Conservation (phyloP, 345 rosid species). For the Gossypium australe region DNA sequence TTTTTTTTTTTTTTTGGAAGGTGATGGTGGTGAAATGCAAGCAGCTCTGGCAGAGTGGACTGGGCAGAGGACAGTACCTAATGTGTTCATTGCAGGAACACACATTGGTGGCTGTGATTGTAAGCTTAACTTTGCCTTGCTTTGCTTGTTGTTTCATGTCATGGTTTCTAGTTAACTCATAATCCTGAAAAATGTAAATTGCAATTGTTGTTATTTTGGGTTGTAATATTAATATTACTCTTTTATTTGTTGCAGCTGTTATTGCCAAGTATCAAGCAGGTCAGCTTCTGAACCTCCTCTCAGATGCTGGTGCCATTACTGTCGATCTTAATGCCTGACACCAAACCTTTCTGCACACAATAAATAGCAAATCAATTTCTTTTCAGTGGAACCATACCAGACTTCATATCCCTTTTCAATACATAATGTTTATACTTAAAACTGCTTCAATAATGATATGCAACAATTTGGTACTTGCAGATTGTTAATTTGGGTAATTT, state of each 20-base stretch:
- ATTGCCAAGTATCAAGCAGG: constrained; percentile 46
- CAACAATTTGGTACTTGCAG: not conserved
- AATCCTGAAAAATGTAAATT: not conserved
- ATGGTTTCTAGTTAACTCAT: not conserved
- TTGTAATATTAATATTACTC: not conserved
- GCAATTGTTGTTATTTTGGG: too few relatives aligned
- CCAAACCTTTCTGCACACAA: not conserved
- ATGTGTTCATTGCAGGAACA: constrained; percentile 33
- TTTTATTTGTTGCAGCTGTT: constrained; percentile 32
- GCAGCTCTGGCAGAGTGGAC: constrained; percentile 33
- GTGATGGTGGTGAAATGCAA: constrained; percentile 35
- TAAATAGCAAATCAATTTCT: not conserved
- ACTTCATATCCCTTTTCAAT: not conserved
- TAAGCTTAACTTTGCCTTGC: constrained; percentile 11
- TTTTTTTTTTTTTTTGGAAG: constrained; percentile 13
- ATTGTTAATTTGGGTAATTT: not conserved
- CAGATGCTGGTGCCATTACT: constrained; percentile 51
- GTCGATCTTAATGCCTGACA: constrained; percentile 38
- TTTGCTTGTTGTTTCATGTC: not conserved
- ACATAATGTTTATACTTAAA: not conserved
- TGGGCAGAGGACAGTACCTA: constrained; percentile 35
- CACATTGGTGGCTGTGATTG: constrained; percentile 39
- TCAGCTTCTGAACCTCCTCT: constrained; percentile 49
- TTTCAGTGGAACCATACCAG: not conserved
- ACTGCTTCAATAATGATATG: not conserved